Percentiles rank a stretch among this genome's conserved stretches.
These are phyloP conservation scores for Cryphonectria radicalis DNA, from an alignment of 2,329 filamentous ascomycete genomes.

Conservation along the genomic window DNA sequence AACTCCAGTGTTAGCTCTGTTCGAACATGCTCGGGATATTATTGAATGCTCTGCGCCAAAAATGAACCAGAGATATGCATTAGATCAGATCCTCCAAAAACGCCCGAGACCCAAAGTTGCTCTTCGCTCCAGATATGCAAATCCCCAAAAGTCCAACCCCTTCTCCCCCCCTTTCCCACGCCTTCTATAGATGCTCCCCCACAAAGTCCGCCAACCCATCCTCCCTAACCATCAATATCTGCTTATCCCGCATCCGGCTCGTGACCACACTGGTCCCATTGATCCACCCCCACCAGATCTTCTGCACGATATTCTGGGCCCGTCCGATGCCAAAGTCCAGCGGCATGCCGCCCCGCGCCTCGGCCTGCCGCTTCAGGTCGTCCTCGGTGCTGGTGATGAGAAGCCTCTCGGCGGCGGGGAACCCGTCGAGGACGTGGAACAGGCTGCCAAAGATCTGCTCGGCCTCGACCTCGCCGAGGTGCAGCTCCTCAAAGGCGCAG, in stretches of 20 bases:
- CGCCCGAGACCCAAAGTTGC: background rate
- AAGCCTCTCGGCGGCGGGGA: constrained; percentile 42
- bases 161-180: background rate
- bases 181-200: constrained; percentile 26
- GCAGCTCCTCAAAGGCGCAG: constrained; percentile 49
- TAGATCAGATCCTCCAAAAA: background rate
- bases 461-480: constrained; percentile 46
- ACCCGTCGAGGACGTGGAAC: constrained; percentile 54
- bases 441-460: constrained; percentile 53
- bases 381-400: constrained; percentile 48
- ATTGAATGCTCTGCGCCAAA: background rate
- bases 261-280: constrained; percentile 45
- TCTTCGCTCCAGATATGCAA: background rate
- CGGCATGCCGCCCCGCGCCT: constrained; percentile 14
- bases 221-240: constrained; percentile 51
- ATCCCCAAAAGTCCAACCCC: background rate
- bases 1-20: background rate
- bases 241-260: constrained; percentile 46
- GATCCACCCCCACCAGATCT: constrained; percentile 54
- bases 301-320: constrained; percentile 48
- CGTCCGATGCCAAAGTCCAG: constrained; percentile 2
- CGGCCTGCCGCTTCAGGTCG: constrained; percentile 33
- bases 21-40: background rate
- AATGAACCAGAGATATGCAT: background rate
- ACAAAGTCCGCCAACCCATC: constrained; percentile 45